Evolutionary conservation across 148 eudicot genomes (phyloP), one percentile per base, ranked within the genome.

Genomic region (Tetragonia tetragonoides): DNA sequence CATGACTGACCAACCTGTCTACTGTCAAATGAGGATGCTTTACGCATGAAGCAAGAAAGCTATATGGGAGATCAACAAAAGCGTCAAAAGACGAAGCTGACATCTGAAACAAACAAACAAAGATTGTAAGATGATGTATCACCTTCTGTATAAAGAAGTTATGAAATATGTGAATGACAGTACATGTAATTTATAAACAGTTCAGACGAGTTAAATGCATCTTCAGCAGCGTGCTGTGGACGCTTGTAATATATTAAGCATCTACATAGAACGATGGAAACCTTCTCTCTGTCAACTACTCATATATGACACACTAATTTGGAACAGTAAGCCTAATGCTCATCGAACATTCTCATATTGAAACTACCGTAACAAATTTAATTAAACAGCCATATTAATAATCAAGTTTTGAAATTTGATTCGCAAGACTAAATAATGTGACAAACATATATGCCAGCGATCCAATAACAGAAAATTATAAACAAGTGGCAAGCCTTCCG

Each of bases 11-110:
- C 68, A 79, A 95, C 98, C 98, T 92, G 81, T 87, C 85, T 62
- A 89, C 87, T 5, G 94, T 91, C 88, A 95, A 82, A 80, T 88
- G 79, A 41, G 90, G 90, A 78, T 93, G 92, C 83, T 84, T 84
- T 79, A 91, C 71, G 69, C 91, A 87, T 71, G 90, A 84, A 83
- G 70, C 66, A 61, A 95, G 87, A 56, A 90, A 79, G 72, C 75
- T 53, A 70, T 74, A 81, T 75, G 99, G 92, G 40, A 88, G 68
- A 75, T 84, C 81, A 77, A 66, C 72, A 80, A 91, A 95, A 69
- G 81, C 78, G 61, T 84, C 80, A 80, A 79, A 82, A 53, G 88
- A 78, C 39, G 81, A 75, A 70, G 89, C 94, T 89, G 88, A 91
- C 90, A 91, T 92, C 99, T 95, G 92, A 66, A 75, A 76, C 70